Conservation (phyloP, 2,329 filamentous ascomycete genomes). For the Colletotrichum nymphaeae region DNA sequence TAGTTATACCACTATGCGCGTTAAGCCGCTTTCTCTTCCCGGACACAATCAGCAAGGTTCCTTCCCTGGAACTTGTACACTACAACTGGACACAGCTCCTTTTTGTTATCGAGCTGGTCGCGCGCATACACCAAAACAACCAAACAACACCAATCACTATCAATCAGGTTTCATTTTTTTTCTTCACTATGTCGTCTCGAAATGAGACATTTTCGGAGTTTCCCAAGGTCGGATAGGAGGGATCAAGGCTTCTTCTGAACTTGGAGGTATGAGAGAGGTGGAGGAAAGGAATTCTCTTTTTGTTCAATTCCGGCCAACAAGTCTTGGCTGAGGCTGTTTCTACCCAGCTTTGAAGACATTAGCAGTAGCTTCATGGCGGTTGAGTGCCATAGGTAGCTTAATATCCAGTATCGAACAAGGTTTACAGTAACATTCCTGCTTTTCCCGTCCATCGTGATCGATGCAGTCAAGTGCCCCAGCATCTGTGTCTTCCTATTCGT, state of each 20-base stretch:
- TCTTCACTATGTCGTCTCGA: constrained; percentile 6
- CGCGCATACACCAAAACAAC: constrained; percentile 21
- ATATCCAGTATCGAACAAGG: constrained; percentile 28
- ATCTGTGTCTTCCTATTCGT: background rate
- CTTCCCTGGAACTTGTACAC: constrained; percentile 10
- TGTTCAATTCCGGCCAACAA: background rate
- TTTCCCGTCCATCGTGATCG: background rate
- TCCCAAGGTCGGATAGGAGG: background rate
- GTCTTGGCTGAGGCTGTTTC: constrained; percentile 11
- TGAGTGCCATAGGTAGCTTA: constrained; percentile 26
- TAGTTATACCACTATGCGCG: constrained; percentile 35
- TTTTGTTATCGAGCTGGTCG: background rate
- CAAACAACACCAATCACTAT: constrained; percentile 3
- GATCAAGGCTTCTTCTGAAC: background rate
- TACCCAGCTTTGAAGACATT: constrained; percentile 10
- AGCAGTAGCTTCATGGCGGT: constrained; percentile 16
- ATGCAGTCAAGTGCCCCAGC: background rate
- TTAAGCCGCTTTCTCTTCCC: constrained; percentile 35
- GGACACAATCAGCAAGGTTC: constrained; percentile 28
- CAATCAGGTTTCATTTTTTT: constrained; percentile 5
- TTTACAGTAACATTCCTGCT: background rate
- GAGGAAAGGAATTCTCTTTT: background rate
- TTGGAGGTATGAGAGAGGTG: background rate
- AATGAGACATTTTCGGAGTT: constrained; percentile 1
- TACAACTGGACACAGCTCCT: constrained; percentile 13